phyloP scores from a whole-genome alignment of 2,329 filamentous ascomycete species.

The Neodidymelliopsis sp. region DNA sequence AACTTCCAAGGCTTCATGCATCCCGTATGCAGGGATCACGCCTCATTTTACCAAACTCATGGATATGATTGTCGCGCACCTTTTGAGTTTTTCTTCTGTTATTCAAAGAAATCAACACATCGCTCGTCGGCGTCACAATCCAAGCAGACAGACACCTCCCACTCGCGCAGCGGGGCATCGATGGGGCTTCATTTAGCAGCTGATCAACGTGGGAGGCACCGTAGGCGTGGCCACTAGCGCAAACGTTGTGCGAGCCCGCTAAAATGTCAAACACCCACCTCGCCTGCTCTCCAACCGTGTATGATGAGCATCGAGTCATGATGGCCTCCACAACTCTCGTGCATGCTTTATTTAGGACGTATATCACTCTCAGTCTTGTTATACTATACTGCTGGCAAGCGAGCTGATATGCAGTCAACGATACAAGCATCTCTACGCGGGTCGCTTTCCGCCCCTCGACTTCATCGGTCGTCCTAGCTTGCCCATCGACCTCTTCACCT shows the following conservation, averaged over 20 bases:
- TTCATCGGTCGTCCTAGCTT: conserved; percentile 27
- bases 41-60: not conserved
- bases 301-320: conserved; percentile 5
- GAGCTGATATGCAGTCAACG: not conserved
- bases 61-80: not conserved
- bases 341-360: conserved; percentile 2
- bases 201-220: conserved; percentile 5
- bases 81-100: too few relatives aligned
- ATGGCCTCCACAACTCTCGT: conserved; percentile 1
- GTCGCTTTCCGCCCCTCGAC: conserved; percentile 25
- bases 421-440: not conserved
- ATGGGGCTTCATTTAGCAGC: not conserved
- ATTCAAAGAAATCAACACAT: too few relatives aligned
- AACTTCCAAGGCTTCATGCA: conserved; percentile 19
- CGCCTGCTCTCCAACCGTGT: not conserved
- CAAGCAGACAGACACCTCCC: too few relatives aligned
- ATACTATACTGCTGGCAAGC: not conserved
- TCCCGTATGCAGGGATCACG: conserved; percentile 13
- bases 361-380: not conserved
- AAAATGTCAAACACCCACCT: not conserved
- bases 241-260: conserved; percentile 20
- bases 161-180: conserved; percentile 4
- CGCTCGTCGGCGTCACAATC: too few relatives aligned
- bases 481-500: conserved; percentile 26
- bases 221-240: conserved; percentile 8